Evolutionary conservation across 768 basidiomycete species (phyloP).

Genomic region (Trametes cingulata): DNA sequence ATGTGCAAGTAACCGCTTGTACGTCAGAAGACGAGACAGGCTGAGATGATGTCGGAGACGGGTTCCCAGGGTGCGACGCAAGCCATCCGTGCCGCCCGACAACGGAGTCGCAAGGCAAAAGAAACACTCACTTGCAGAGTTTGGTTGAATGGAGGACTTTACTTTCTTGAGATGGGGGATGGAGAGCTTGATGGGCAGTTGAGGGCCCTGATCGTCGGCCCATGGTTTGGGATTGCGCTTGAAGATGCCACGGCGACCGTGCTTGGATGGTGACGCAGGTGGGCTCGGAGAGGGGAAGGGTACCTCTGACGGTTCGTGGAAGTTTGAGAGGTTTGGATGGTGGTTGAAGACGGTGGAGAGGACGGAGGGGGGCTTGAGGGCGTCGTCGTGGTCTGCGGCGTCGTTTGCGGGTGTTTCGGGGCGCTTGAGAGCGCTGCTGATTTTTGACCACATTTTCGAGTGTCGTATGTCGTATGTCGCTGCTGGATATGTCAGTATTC

Average conservation of each 20-base stretch:
- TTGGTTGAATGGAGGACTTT: slow-evolving; percentile 36
- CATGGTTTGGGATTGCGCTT: slow-evolving; percentile 49
- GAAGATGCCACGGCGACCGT: slow-evolving; percentile 50
- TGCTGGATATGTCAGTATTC: not conserved
- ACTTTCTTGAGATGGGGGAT: slow-evolving; percentile 49
- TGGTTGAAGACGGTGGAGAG: slow-evolving; percentile 56
- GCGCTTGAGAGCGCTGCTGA: slow-evolving; percentile 56
- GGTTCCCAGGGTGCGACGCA: no score
- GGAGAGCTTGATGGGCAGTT: slow-evolving; percentile 32
- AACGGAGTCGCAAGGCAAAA: not conserved
- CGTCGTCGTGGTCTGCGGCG: slow-evolving; percentile 23
- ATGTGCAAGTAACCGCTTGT: no score
- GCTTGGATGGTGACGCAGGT: slow-evolving; percentile 53
- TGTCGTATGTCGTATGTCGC: slow-evolving; percentile 10
- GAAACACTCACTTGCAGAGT: slow-evolving; percentile 26
- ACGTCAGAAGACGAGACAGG: no score
- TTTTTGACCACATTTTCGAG: slow-evolving; percentile 72
- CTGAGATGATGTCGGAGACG: no score
- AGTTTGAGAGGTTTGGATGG: slow-evolving; percentile 62
- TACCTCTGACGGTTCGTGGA: slow-evolving; percentile 39
- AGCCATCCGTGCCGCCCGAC: no score
- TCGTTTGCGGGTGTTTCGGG: slow-evolving; percentile 26
- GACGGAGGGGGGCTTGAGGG: slow-evolving; percentile 32
- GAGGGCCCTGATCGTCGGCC: slow-evolving; percentile 43
- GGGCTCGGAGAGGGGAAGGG: slow-evolving; percentile 39